A percentile compares a stretch with the other conserved stretches of the same genome.
phyloP scores from a whole-genome alignment of 2,329 filamentous ascomycete species.

The Talaromyces rugulosus region DNA sequence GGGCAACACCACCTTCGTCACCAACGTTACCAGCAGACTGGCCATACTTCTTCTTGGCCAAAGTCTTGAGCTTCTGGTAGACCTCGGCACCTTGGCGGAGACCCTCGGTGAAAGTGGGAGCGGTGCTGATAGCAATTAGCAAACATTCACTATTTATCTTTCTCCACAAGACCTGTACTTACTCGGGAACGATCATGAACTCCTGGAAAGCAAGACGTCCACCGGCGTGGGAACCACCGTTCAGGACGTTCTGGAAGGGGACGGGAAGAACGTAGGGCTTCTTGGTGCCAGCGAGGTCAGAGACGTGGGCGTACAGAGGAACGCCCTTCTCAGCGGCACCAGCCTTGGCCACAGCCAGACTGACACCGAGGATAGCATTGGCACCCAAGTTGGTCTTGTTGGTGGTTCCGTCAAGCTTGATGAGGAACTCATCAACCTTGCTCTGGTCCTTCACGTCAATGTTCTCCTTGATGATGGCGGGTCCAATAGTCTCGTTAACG shows the following conservation, averaged over 20 bases:
- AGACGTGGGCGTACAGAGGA: conserved; percentile 82
- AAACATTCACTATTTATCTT: conserved; percentile 12
- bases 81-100: conserved; percentile 96
- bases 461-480: conserved; percentile 75
- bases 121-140: conserved; percentile 52
- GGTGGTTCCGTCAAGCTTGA: conserved; percentile 74
- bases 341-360: conserved; percentile 79
- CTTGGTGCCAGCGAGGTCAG: conserved; percentile 82
- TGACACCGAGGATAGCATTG: conserved; percentile 84
- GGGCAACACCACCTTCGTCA: conserved; percentile 98
- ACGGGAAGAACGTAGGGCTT: conserved; percentile 87
- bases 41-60: conserved; percentile 99
- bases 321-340: conserved; percentile 85
- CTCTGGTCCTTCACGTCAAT: conserved; percentile 83
- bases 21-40: conserved; percentile 98
- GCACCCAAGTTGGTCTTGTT: conserved; percentile 88
- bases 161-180: conserved; percentile 34
- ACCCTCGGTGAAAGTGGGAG: conserved; percentile 89
- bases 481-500: conserved; percentile 76
- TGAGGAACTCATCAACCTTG: conserved; percentile 79
- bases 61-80: conserved; percentile 94
- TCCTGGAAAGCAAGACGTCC: conserved; percentile 93
- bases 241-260: conserved; percentile 91
- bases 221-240: conserved; percentile 94
- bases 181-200: conserved; percentile 90